Base-by-base conservation (phyloP, 768 basidiomycete genomes). In the Lactifluus subvellereus region DNA sequence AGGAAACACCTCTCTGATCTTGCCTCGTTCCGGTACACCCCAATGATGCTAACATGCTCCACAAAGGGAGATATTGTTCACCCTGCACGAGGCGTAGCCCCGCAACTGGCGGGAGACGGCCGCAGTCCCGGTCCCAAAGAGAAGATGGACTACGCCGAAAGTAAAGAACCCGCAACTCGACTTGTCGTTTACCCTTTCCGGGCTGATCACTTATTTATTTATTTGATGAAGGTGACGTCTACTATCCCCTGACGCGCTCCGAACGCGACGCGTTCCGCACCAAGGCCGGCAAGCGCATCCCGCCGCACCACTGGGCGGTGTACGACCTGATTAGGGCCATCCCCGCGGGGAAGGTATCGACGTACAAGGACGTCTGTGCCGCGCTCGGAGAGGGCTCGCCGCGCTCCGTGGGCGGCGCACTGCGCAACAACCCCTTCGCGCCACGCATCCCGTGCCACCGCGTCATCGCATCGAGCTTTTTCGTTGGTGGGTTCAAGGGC, bases 391-490 rank as follows among this genome's bases (percentile, higher is more conserved):
- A 66, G 33, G 85, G 85, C 11, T 86, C 85, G 6, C 82, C 86
- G 35, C 83, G 85, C 18, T 85, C 86, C 83, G 86, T 86, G n/a
- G 88, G 87, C 20, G 77, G 74, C 37, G 87, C 86, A 0, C 72
- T 89, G 32, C 77, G 83, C 47, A 78, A 76, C 54, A 88, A 89
- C 67, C 86, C 87, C 0, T 89, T 88, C 71, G 79, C 80, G 4
- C 87, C 87, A 0, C 79, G 76, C 61, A 77, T 89, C 5, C 88
- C 87, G 0, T 89, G 88, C 63, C 88, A 89, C 68, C 82, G 87
- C 38, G 79, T 89, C 57, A 80, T 89, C 14, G 84, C 86, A 0
- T 82, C 84, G 0, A 82, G 78, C 64, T 70, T 79, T 11, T 85
- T 78, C 58, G 75, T 88, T 13, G 87, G 86, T 2, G 87, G 87